Conservation (phyloP, 2,329 filamentous ascomycete species). For the Parascedosporium putredinis region DNA sequence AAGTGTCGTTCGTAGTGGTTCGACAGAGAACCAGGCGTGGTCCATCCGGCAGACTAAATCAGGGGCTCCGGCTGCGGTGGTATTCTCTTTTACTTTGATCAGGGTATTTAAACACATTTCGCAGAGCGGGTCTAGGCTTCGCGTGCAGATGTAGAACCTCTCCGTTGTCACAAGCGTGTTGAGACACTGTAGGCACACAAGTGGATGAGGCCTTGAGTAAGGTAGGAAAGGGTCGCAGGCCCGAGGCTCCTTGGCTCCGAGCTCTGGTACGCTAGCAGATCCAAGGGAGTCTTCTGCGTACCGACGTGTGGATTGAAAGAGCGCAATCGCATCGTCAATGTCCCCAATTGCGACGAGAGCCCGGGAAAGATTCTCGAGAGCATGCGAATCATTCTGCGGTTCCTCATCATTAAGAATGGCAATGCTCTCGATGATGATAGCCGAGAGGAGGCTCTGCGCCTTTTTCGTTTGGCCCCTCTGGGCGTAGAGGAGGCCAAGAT, state of each 20-base stretch:
- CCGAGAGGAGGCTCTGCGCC: constrained; percentile 20
- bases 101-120: constrained; percentile 20
- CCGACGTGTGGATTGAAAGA: constrained; percentile 28
- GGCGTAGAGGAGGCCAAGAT: constrained; percentile 27
- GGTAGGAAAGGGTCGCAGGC: constrained; percentile 25
- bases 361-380: constrained; percentile 29
- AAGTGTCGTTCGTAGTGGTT: constrained; percentile 22
- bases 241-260: constrained; percentile 14
- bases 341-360: constrained; percentile 28
- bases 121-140: constrained; percentile 29
- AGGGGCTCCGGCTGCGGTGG: constrained; percentile 17
- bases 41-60: constrained; percentile 24
- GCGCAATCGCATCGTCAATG: constrained; percentile 22
- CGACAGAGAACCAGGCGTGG: constrained; percentile 29
- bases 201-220: constrained; percentile 22
- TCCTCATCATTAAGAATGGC: constrained; percentile 29
- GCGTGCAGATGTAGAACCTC: constrained; percentile 24
- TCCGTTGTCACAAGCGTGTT: constrained; percentile 21
- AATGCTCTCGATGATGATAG: constrained; percentile 26
- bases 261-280: constrained; percentile 19
- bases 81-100: constrained; percentile 18
- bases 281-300: constrained; percentile 19
- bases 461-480: constrained; percentile 18
- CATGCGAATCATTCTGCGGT: constrained; percentile 29
- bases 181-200: constrained; percentile 28